phyloP scores from a whole-genome alignment of 1,284 basidiomycete genomes.

The Pseudomicrostroma phylloplanum region DNA sequence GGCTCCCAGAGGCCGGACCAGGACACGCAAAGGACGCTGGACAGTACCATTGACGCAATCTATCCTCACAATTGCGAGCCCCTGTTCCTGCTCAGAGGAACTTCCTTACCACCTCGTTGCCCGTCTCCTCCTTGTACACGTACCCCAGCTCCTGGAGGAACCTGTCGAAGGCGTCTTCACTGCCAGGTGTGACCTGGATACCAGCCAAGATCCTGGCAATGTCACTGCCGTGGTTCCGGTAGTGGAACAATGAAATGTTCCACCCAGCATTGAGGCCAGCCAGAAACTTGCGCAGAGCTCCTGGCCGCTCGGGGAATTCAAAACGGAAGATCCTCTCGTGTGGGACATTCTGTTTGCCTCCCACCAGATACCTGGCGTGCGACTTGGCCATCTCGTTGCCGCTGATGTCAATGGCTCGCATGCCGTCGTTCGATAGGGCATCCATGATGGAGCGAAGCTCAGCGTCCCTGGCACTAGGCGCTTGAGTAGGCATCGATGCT shows the following conservation, averaged over 20 bases:
- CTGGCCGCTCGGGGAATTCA: slow-evolving; percentile 91
- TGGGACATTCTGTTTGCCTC: slow-evolving; percentile 58
- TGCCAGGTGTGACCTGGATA: slow-evolving; percentile 69
- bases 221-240: slow-evolving; percentile 80
- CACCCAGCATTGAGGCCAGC: slow-evolving; percentile 68
- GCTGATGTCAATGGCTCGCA: slow-evolving; percentile 79
- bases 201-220: slow-evolving; percentile 62
- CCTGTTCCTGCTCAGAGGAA: slow-evolving; percentile 56
- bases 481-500: background rate
- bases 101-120: slow-evolving; percentile 76
- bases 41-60: too few relatives aligned
- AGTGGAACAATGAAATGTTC: slow-evolving; percentile 96
- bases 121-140: slow-evolving; percentile 81
- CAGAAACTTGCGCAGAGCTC: slow-evolving; percentile 77
- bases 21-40: too few relatives aligned
- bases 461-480: slow-evolving; percentile 8
- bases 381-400: slow-evolving; percentile 93
- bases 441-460: slow-evolving; percentile 43
- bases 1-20: too few relatives aligned
- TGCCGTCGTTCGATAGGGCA: slow-evolving; percentile 63
- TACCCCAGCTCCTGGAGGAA: slow-evolving; percentile 78
- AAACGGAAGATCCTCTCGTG: slow-evolving; percentile 75
- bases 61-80: too few relatives aligned
- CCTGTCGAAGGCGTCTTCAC: slow-evolving; percentile 63
- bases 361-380: slow-evolving; percentile 89